Percentiles rank a stretch among this genome's conserved stretches.
These are phyloP conservation scores for Psilocybe cubensis DNA, from an alignment of 768 basidiomycete species.

Conservation along the genomic window DNA sequence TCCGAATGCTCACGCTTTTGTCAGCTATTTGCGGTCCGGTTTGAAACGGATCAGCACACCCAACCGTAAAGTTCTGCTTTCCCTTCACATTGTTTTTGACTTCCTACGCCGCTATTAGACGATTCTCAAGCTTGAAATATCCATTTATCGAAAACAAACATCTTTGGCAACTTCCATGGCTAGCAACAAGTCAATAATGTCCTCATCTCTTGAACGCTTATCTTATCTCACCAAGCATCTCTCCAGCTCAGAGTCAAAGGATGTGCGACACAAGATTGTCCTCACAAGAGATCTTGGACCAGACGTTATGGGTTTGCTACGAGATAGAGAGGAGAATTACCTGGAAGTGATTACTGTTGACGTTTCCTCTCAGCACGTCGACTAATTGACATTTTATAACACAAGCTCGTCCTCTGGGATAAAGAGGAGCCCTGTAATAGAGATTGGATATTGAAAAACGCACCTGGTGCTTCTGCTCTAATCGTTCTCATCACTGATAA, in stretches of 20 bases:
- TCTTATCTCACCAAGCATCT: slow-evolving; percentile 12
- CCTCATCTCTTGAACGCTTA: slow-evolving; percentile 19
- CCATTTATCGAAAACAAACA: too few species aligned
- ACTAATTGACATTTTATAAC: slow-evolving; percentile 1
- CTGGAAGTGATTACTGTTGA: slow-evolving; percentile 52
- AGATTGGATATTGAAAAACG: slow-evolving; percentile 75
- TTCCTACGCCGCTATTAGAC: too few species aligned
- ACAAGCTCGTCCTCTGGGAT: slow-evolving; percentile 47
- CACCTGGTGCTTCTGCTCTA: slow-evolving; percentile 64
- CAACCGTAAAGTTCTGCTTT: too few species aligned
- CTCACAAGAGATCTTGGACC: slow-evolving; percentile 65
- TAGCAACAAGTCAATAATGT: slow-evolving; percentile 17
- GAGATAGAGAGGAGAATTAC: slow-evolving; percentile 40
- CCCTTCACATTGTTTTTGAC: too few species aligned
- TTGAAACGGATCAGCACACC: too few species aligned
- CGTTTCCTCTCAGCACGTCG: not conserved
- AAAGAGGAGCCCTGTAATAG: slow-evolving; percentile 60
- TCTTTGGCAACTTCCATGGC: not conserved
- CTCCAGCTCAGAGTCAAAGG: not conserved
- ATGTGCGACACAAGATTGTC: slow-evolving; percentile 48
- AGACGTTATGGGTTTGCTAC: slow-evolving; percentile 59
- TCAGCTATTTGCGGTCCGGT: too few species aligned
- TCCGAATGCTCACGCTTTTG: too few species aligned
- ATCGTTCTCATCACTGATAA: slow-evolving; percentile 74
- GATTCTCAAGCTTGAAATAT: too few species aligned